A percentile compares a stretch with the other conserved stretches of the same genome.
Conservation (phyloP, 2,329 filamentous ascomycete genomes). For the Stachybotrys echinatus region DNA sequence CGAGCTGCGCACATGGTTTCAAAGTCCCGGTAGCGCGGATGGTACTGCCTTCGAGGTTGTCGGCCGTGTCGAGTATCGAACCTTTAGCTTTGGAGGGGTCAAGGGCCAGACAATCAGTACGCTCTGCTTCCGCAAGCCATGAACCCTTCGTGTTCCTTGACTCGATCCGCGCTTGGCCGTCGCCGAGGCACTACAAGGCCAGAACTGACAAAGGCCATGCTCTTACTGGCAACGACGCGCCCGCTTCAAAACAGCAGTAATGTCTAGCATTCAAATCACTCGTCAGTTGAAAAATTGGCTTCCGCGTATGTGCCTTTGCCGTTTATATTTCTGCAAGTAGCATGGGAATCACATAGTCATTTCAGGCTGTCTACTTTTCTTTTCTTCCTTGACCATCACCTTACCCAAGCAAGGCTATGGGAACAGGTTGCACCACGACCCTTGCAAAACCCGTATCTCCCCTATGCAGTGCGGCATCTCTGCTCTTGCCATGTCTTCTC, state of each 20-base stretch:
- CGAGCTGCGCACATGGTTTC: slow-evolving; percentile 79
- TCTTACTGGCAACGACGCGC: no score
- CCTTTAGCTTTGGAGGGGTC: slow-evolving; percentile 83
- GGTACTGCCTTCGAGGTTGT: slow-evolving; percentile 51
- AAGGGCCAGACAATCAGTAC: slow-evolving; percentile 88
- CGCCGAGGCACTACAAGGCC: no score
- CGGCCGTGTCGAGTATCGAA: slow-evolving; percentile 71
- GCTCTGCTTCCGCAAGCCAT: slow-evolving; percentile 63
- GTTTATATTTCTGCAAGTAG: not conserved
- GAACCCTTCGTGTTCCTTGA: not conserved
- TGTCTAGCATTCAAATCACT: no score
- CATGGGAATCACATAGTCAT: not conserved
- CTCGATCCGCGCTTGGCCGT: not conserved
- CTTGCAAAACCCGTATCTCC: no score
- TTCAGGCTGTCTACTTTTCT: slow-evolving; percentile 4
- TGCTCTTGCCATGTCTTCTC: no score
- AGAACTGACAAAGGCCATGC: no score
- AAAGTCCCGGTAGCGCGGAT: slow-evolving; percentile 22
- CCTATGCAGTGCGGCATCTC: not conserved
- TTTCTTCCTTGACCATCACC: slow-evolving; percentile 5
- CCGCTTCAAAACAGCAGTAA: no score
- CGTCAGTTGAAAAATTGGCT: no score
- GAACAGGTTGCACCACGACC: not conserved
- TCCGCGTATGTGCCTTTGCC: not conserved
- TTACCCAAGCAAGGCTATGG: not conserved